These are phyloP conservation scores for Termitomyces sp. DNA, from an alignment of 768 basidiomycete genomes.

Conservation along the genomic window DNA sequence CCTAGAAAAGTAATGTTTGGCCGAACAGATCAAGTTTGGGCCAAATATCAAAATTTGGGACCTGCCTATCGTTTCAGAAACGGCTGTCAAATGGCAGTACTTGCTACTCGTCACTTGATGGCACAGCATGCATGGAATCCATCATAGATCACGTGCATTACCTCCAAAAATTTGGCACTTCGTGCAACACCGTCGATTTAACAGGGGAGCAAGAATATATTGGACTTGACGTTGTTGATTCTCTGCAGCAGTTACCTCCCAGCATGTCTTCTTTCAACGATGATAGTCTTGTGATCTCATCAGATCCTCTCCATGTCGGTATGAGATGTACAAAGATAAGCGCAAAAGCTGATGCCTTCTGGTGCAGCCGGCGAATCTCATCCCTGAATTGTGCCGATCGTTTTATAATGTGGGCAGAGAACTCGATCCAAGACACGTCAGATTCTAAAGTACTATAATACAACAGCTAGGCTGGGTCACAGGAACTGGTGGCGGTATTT, in stretches of 20 bases:
- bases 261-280: slow-evolving; percentile 21
- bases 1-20: too few species aligned
- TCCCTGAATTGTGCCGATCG: slow-evolving; percentile 76
- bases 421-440: neutral
- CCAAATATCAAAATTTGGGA: too few species aligned
- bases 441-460: slow-evolving; percentile 11
- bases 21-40: too few species aligned
- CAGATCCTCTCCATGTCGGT: slow-evolving; percentile 59
- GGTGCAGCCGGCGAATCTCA: slow-evolving; percentile 82
- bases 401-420: slow-evolving; percentile 57
- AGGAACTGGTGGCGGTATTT: slow-evolving; percentile 81
- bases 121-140: too few species aligned
- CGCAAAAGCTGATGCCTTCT: slow-evolving; percentile 2
- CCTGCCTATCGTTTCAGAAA: too few species aligned
- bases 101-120: too few species aligned
- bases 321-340: neutral
- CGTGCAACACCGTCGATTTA: neutral
- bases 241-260: neutral
- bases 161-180: neutral
- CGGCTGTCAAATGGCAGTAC: too few species aligned
- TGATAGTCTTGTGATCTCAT: slow-evolving; percentile 54
- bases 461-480: slow-evolving; percentile 82
- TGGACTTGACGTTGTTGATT: neutral
- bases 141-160: slow-evolving; percentile 12
- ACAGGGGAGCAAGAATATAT: neutral